phyloP scores from a whole-genome alignment of 1,284 basidiomycete species.

The Ganoderma sinense region DNA sequence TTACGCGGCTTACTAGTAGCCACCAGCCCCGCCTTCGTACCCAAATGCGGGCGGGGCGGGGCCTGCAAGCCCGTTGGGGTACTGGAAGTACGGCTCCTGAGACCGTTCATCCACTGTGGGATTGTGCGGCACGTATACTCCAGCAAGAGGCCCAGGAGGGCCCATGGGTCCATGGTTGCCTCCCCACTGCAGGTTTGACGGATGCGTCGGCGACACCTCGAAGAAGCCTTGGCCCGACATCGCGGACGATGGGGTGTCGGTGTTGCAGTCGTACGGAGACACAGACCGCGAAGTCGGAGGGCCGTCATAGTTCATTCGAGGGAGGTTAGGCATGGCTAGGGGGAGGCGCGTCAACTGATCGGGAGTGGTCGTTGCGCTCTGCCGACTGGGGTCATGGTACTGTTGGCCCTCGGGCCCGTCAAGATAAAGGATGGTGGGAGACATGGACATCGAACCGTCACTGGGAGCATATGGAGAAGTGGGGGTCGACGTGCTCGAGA shows the following conservation, averaged over 20 bases:
- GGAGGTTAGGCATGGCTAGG: slow-evolving; percentile 24
- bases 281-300: slow-evolving; percentile 14
- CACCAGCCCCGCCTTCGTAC: slow-evolving; percentile 12
- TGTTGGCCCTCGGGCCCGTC: slow-evolving; percentile 16
- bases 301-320: slow-evolving; percentile 24
- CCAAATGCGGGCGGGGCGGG: slow-evolving; percentile 10
- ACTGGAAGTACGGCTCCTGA: slow-evolving; percentile 23
- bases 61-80: slow-evolving; percentile 14
- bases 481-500: slow-evolving; percentile 28
- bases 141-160: not conserved
- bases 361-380: slow-evolving; percentile 5
- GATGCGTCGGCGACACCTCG: slow-evolving; percentile 13
- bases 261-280: slow-evolving; percentile 23
- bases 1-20: slow-evolving; percentile 15
- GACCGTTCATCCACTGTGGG: slow-evolving; percentile 14
- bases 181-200: slow-evolving; percentile 2
- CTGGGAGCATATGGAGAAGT: slow-evolving; percentile 20
- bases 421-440: slow-evolving; percentile 15
- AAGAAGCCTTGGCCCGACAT: slow-evolving; percentile 21
- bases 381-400: slow-evolving; percentile 1
- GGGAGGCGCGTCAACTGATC: slow-evolving; percentile 27
- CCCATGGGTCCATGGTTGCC: slow-evolving; percentile 2
- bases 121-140: slow-evolving; percentile 9
- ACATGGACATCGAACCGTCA: slow-evolving; percentile 14
- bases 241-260: slow-evolving; percentile 18